These are phyloP conservation scores for Populus alba DNA, from an alignment of 345 rosid genomes.

Conservation along the genomic window DNA sequence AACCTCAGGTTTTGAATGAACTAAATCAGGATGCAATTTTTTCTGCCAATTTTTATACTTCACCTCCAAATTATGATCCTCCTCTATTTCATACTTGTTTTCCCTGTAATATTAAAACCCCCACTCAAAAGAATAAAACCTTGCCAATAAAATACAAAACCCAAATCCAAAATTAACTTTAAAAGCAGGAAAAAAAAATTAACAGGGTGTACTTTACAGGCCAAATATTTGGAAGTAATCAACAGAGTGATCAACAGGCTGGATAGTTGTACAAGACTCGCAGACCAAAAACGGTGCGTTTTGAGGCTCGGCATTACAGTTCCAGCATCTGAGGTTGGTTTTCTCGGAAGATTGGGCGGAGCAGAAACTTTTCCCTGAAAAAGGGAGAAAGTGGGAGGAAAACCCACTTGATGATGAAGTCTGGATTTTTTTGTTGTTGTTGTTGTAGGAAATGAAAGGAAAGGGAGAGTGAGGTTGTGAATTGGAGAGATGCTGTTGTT, in stretches of 20 bases:
- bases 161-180: not conserved
- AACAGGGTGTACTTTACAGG: slow-evolving; percentile 37
- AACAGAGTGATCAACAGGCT: slow-evolving; percentile 70
- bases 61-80: slow-evolving; percentile 51
- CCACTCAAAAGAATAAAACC: not conserved
- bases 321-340: slow-evolving; percentile 57
- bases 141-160: not conserved
- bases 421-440: too few species aligned
- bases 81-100: slow-evolving; percentile 60
- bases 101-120: slow-evolving; percentile 38
- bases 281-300: slow-evolving; percentile 60
- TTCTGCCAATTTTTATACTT: slow-evolving; percentile 91
- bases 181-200: not conserved
- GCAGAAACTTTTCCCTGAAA: slow-evolving; percentile 34
- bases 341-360: slow-evolving; percentile 27
- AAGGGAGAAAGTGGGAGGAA: slow-evolving; percentile 13
- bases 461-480: not conserved
- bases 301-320: slow-evolving; percentile 43
- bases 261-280: slow-evolving; percentile 63
- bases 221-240: slow-evolving; percentile 81
- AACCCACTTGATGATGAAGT: not conserved
- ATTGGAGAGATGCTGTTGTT: not conserved
- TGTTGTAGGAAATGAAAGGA: slow-evolving; percentile 1
- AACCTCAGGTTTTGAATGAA: slow-evolving; percentile 90
- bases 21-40: slow-evolving; percentile 93